Evolutionary conservation across 768 basidiomycete genomes (phyloP).

Genomic region (Tulasnella sp.): DNA sequence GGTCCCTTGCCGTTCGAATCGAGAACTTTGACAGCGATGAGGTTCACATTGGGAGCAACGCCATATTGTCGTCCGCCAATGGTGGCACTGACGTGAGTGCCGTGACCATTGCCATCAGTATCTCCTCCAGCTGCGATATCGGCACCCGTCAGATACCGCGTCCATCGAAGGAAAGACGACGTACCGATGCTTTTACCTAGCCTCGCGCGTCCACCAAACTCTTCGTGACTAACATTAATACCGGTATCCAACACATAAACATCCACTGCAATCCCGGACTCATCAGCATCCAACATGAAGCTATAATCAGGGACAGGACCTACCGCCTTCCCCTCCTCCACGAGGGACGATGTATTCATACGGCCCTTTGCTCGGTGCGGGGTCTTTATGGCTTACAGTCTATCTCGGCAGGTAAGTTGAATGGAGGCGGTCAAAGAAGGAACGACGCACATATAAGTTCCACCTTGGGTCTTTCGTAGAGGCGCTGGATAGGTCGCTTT

Average conservation of each 20-base stretch:
- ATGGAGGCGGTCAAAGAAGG: too few species aligned
- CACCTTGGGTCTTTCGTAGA: too few species aligned
- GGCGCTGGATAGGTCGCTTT: too few species aligned
- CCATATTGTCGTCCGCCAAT: not conserved
- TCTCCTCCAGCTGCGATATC: not conserved
- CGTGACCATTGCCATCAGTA: constrained; percentile 17
- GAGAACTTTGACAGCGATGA: not conserved
- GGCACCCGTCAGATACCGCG: constrained; percentile 1
- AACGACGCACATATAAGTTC: too few species aligned
- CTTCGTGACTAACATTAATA: constrained; percentile 1
- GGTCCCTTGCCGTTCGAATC: not conserved
- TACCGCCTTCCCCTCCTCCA: too few species aligned
- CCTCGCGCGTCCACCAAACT: constrained; percentile 11
- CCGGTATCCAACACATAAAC: constrained; percentile 31
- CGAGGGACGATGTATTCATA: too few species aligned
- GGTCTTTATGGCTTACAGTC: too few species aligned
- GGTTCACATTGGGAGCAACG: not conserved
- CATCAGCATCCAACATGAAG: too few species aligned
- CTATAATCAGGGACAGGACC: too few species aligned
- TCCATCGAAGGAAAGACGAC: not conserved
- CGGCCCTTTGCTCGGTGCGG: too few species aligned
- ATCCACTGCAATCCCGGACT: constrained; percentile 11
- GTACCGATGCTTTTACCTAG: not conserved
- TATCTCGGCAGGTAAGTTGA: too few species aligned
- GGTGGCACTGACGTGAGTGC: not conserved